phyloP scores from a whole-genome alignment of 495 filamentous ascomycete genomes.

The Hypoxylon trugodes region DNA sequence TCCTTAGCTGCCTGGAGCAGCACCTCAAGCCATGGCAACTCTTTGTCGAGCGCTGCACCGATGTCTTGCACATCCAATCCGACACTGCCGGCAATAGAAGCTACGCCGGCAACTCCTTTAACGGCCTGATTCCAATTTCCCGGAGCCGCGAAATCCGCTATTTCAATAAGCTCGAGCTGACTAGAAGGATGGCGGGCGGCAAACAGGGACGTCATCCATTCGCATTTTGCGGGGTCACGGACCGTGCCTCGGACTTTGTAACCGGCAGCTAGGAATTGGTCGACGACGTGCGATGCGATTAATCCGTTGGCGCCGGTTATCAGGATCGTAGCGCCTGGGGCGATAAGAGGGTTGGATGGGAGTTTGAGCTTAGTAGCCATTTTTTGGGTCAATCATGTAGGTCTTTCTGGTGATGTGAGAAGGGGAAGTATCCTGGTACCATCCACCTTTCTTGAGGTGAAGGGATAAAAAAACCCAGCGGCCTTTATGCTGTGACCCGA shows the following conservation, averaged over 20 bases:
- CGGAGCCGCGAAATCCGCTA: slow-evolving; percentile 38
- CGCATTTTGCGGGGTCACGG: slow-evolving; percentile 25
- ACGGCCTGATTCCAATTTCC: slow-evolving; percentile 37
- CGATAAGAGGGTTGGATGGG: slow-evolving; percentile 23
- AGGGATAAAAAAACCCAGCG: too few relatives aligned
- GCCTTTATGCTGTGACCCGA: too few relatives aligned
- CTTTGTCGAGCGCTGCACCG: slow-evolving; percentile 35
- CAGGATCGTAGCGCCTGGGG: slow-evolving; percentile 31
- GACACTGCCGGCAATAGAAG: slow-evolving; percentile 39
- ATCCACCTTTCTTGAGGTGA: too few relatives aligned
- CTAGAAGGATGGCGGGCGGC: slow-evolving; percentile 31
- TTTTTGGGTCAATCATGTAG: not conserved
- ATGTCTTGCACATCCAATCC: slow-evolving; percentile 31
- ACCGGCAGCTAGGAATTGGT: slow-evolving; percentile 30
- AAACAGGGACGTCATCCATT: slow-evolving; percentile 33
- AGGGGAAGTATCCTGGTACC: too few relatives aligned
- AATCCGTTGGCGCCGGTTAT: slow-evolving; percentile 47
- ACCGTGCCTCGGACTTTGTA: slow-evolving; percentile 42
- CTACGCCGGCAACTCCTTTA: slow-evolving; percentile 39
- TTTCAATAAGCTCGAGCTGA: slow-evolving; percentile 37
- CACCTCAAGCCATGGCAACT: slow-evolving; percentile 39
- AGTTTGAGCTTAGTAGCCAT: slow-evolving; percentile 22
- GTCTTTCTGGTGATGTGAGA: too few relatives aligned
- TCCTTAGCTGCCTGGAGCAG: slow-evolving; percentile 41
- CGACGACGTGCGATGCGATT: slow-evolving; percentile 39